Base-by-base conservation (phyloP, 768 basidiomycete genomes). In the Steccherinum ochraceum region DNA sequence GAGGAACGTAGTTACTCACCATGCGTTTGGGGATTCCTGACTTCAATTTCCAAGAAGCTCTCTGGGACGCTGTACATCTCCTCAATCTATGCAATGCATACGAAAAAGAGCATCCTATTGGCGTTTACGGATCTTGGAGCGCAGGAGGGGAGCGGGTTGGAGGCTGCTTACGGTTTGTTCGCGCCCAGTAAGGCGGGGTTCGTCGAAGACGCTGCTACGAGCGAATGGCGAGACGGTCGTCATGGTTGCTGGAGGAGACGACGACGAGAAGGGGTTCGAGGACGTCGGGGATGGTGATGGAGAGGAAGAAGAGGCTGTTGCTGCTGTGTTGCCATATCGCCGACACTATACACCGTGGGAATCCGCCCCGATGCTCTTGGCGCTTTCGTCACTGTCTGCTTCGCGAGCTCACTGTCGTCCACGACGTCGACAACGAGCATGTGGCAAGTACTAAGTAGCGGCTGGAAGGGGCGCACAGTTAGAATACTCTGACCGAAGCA, bases 61-160 rank as follows among this genome's bases (percentile, higher is more conserved):
- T 97, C 94, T 27, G 95, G 95, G 4, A 95, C 86, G 58, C 88
- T 89, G 65, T 98, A 99, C 93, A 96, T 95, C 72, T 97, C 94
- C 70, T 97, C 94, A 61, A 96, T 89, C 86, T 93, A 68, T 52
- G 42, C 12, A 51, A 50, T 27, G 25, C 21, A 43, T 43, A 39
- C 18, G 46, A 39, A 25, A 13, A 45, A 41, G 25, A 16, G 53
- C 49, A 42, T 60, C 66, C 65, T 68, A 64, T 61, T 63, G 58
- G 65, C 54, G 64, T 65, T 65, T 61, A 64, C 62, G 55, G 51
- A 46, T 54, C 48, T 45, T 45, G 35, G 35, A 30, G 19, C n/a
- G 26, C 19, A 49, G 27, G 40, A 54, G 46, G n/a, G 43, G 13
- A 24, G 42, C 45, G 18, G 46, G 30, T 7, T 35, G 30, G 30